Conservation (phyloP, 2,329 filamentous ascomycete species). For the Penicillium sp. region DNA sequence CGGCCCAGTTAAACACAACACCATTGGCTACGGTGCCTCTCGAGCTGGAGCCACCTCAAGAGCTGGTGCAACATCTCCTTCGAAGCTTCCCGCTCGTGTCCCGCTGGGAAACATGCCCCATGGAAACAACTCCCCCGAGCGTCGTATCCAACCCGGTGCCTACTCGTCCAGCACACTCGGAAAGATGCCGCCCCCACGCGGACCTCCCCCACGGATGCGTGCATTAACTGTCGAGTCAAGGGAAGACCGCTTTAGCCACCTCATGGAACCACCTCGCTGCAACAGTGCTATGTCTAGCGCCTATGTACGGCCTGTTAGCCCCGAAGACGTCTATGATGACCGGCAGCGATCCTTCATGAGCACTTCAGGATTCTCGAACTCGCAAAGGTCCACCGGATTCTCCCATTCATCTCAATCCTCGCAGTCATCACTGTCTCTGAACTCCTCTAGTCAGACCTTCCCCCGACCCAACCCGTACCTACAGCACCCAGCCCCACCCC, state of each 20-base stretch:
- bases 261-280: conserved; percentile 48
- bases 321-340: conserved; percentile 87
- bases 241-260: conserved; percentile 35
- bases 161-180: conserved; percentile 46
- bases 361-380: conserved; percentile 39
- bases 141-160: conserved; percentile 49
- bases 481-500: conserved; percentile 37
- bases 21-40: conserved; percentile 26
- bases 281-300: conserved; percentile 49
- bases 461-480: conserved; percentile 38
- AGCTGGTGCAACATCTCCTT: conserved; percentile 44
- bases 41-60: conserved; percentile 32
- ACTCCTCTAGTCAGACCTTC: conserved; percentile 32
- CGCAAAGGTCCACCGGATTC: conserved; percentile 37
- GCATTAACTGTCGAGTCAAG: conserved; percentile 64
- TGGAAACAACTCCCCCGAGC: conserved; percentile 75
- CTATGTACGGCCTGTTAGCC: conserved; percentile 59
- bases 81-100: conserved; percentile 49
- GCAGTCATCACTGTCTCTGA: conserved; percentile 37
- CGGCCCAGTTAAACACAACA: conserved; percentile 42
- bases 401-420: conserved; percentile 46
- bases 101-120: conserved; percentile 48
- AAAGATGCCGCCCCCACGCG: conserved; percentile 51
- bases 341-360: conserved; percentile 50
- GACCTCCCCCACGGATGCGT: conserved; percentile 89